phyloP scores from a whole-genome alignment of 2,329 filamentous ascomycete species.

The Pyrenophora seminiperda region DNA sequence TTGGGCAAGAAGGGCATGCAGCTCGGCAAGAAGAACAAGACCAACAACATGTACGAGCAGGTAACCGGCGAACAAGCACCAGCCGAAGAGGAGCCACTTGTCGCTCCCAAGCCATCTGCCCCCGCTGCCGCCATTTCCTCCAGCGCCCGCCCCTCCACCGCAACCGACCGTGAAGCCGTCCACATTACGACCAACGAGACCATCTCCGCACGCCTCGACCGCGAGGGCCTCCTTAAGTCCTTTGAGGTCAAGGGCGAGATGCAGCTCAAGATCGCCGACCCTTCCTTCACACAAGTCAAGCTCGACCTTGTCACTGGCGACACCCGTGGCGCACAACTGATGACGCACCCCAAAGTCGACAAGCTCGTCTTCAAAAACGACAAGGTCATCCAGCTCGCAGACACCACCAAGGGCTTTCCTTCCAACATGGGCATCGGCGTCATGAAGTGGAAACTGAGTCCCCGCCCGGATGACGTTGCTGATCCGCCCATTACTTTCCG shows the following conservation, averaged over 20 bases:
- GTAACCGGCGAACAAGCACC: conserved; percentile 84
- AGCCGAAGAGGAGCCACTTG: conserved; percentile 81
- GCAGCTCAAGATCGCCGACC: conserved; percentile 86
- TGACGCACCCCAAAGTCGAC: conserved; percentile 96
- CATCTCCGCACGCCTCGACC: conserved; percentile 86
- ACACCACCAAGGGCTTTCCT: conserved; percentile 85
- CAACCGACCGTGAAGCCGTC: conserved; percentile 80
- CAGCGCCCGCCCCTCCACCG: conserved; percentile 65
- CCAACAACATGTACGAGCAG: conserved; percentile 94
- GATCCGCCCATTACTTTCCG: conserved; percentile 94
- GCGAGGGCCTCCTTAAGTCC: conserved; percentile 84
- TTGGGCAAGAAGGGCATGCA: conserved; percentile 98
- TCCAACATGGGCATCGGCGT: conserved; percentile 93
- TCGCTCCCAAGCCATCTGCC: conserved; percentile 61
- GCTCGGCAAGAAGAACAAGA: conserved; percentile 97
- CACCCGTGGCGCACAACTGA: conserved; percentile 85
- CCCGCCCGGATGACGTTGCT: conserved; percentile 77
- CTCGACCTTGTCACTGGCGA: conserved; percentile 77
- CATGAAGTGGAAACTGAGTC: conserved; percentile 86
- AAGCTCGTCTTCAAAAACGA: conserved; percentile 81
- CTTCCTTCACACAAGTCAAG: conserved; percentile 88
- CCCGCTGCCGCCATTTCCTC: conserved; percentile 58
- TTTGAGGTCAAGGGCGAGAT: conserved; percentile 91
- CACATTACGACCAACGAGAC: conserved; percentile 86
- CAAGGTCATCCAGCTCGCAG: conserved; percentile 88